These are phyloP conservation scores for Hygrocybe coccinea DNA, from an alignment of 768 basidiomycete genomes.

Conservation along the genomic window DNA sequence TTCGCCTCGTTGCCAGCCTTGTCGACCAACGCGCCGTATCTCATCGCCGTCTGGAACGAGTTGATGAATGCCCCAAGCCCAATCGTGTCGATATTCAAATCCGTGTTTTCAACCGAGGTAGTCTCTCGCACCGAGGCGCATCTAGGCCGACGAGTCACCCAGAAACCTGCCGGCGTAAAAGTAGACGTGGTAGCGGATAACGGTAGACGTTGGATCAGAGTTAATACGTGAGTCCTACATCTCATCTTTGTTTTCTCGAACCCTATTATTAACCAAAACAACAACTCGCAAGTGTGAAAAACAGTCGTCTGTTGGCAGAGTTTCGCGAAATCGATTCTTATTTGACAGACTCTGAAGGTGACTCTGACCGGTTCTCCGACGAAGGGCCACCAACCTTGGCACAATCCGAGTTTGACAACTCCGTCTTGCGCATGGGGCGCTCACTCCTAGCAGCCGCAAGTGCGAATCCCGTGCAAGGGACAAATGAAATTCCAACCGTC, in stretches of 20 bases:
- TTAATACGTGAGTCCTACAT: constrained; percentile 71
- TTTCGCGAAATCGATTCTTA: constrained; percentile 84
- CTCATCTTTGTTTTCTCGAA: background rate
- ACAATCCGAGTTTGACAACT: constrained; percentile 62
- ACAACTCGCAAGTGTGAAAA: constrained; percentile 58
- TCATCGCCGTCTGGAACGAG: constrained; percentile 80
- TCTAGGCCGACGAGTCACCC: too few species aligned
- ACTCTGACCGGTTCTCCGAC: constrained; percentile 38
- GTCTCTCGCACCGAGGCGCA: constrained; percentile 5
- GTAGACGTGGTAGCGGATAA: constrained; percentile 77
- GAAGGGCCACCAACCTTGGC: constrained; percentile 37
- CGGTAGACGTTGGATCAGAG: constrained; percentile 73
- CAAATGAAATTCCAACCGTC: constrained; percentile 39
- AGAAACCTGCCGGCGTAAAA: constrained; percentile 41
- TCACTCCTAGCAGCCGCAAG: constrained; percentile 59
- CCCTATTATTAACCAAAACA: background rate
- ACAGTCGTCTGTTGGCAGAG: constrained; percentile 69
- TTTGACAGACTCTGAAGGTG: constrained; percentile 53
- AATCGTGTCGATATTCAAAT: constrained; percentile 55
- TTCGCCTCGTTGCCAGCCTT: constrained; percentile 44
- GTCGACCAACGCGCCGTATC: constrained; percentile 76
- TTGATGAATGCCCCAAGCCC: constrained; percentile 56
- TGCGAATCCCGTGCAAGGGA: constrained; percentile 47
- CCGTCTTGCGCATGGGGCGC: constrained; percentile 66
- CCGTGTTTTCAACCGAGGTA: constrained; percentile 31